Conservation (phyloP, 352 stramenopile genomes). For the Phytopythium litorale region DNA sequence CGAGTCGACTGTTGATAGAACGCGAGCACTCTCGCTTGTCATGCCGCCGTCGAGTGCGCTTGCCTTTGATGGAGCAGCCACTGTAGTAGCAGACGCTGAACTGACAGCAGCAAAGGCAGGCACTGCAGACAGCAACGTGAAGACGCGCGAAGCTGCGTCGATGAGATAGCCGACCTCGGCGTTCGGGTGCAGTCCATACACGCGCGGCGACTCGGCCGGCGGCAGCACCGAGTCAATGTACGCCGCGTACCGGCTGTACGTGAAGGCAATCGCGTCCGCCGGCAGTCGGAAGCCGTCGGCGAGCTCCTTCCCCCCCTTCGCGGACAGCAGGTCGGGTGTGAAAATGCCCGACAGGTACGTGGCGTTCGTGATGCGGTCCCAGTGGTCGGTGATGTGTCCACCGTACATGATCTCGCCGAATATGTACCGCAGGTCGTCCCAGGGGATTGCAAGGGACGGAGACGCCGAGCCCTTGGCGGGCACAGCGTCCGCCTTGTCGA, state of each 20-base stretch:
- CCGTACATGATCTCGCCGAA: conserved; percentile 94
- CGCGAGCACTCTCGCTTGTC: conserved; percentile 24
- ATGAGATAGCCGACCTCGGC: conserved; percentile 78
- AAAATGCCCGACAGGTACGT: conserved; percentile 67
- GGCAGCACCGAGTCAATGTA: conserved; percentile 63
- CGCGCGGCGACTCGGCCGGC: conserved; percentile 51
- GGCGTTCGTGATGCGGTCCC: conserved; percentile 83
- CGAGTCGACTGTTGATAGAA: conserved; percentile 49
- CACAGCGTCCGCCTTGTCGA: conserved; percentile 26
- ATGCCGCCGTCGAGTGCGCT: conserved; percentile 2
- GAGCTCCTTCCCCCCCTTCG: conserved; percentile 37
- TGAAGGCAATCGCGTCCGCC: conserved; percentile 46
- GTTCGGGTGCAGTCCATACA: conserved; percentile 80
- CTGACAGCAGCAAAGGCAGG: conserved; percentile 78
- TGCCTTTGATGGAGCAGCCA: conserved; percentile 6
- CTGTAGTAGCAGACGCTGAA: conserved; percentile 22
- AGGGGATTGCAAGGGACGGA: conserved; percentile 32
- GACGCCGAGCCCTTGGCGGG: neutral
- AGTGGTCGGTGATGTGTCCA: conserved; percentile 82
- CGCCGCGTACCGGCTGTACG: conserved; percentile 94
- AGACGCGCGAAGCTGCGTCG: conserved; percentile 79
- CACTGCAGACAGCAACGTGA: conserved; percentile 81
- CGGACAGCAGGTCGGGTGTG: conserved; percentile 48
- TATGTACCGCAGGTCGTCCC: conserved; percentile 87
- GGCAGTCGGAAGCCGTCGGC: conserved; percentile 75